Evolutionary conservation across 2,329 filamentous ascomycete species (phyloP), one percentile per base, ranked within the genome.

Genomic region (Fusarium fujikuroi): DNA sequence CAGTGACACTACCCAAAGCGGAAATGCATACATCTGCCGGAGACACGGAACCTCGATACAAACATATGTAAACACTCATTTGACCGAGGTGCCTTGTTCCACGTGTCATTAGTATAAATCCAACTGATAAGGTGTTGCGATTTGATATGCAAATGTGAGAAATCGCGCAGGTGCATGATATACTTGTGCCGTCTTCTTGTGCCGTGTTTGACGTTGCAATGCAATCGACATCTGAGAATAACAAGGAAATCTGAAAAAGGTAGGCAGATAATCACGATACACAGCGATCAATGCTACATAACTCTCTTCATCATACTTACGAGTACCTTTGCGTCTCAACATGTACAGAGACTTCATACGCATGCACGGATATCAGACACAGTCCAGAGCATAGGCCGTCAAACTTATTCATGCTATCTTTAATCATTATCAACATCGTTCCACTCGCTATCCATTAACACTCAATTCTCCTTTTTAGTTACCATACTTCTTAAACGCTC

Each of bases 401-500:
- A 63, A 71, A 58, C 63, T 64, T 66, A 43, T 73, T 65, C 57
- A 73, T 73, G 64, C 60, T 66, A 73, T 70, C 54, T 66, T 73
- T 61, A 67, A 63, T 74, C 71, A 74, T 74, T 74, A 74, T 37
- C 56, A 64, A 61, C 60, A 64, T 70, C 32, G 36, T 60, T n/a
- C 60, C 49, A 73, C 66, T 44, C 61, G 50, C 69, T 62, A 30
- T 37, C 15, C 34, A 53, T 72, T 57, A 72, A 57, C 53, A 52
- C 50, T 68, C 52, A 39, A 53, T 59, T 52, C 59, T 50, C 58
- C 61, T 72, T 85, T 84, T 90, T 90, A 70, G 77, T 85, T 85
- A 30, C 85, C 82, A 74, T 87, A 90, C 86, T 92, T 91, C 92
- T 97, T 97, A 87, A 98, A 99, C 15, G 93, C 94, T 69, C 92